Conservation (phyloP, 2,329 filamentous ascomycete genomes). For the Aspergillus ochraceoroseus region DNA sequence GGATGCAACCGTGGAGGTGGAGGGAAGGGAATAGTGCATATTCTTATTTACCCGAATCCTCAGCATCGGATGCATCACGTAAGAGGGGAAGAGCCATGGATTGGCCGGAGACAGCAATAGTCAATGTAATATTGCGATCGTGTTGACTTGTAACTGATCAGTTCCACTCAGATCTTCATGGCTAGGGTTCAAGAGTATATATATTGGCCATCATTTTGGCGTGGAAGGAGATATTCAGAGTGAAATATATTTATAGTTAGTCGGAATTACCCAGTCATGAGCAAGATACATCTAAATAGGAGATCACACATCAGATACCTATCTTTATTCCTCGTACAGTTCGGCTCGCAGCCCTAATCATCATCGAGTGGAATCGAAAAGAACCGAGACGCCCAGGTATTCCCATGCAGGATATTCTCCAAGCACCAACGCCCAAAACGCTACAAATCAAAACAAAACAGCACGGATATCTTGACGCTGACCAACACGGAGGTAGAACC, state of each 20-base stretch:
- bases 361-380: constrained; percentile 1
- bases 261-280: constrained; percentile 2
- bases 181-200: too few relatives aligned
- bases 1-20: too few relatives aligned
- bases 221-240: too few relatives aligned
- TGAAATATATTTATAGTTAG: too few relatives aligned
- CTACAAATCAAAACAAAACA: constrained; percentile 2
- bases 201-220: too few relatives aligned
- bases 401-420: constrained; percentile 5
- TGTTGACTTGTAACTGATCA: too few relatives aligned
- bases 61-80: constrained; percentile 1
- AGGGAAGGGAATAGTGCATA: too few relatives aligned
- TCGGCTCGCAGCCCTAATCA: not conserved
- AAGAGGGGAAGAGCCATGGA: constrained; percentile 6
- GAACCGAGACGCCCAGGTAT: constrained; percentile 17
- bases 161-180: too few relatives aligned
- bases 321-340: not conserved
- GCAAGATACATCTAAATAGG: constrained; percentile 3
- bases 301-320: not conserved
- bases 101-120: not conserved
- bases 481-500: not conserved
- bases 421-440: constrained; percentile 4
- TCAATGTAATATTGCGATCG: constrained; percentile 4
- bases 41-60: too few relatives aligned
- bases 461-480: too few relatives aligned